phyloP scores from a whole-genome alignment of 129 eudicot genomes.

The Flaveria sonorensis region DNA sequence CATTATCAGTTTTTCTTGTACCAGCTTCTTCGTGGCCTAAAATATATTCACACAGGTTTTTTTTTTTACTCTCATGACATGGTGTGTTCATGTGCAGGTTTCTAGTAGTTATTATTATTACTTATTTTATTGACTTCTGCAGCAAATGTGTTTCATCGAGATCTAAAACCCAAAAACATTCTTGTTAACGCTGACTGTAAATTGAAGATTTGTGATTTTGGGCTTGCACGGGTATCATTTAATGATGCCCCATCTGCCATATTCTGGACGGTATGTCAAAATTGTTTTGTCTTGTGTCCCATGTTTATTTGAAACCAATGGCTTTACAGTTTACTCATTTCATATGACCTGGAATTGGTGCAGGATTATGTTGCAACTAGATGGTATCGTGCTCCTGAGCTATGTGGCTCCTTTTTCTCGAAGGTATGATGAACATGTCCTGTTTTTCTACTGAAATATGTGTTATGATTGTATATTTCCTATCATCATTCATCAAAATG shows the following conservation, averaged over 20 bases:
- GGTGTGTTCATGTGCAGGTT: not conserved
- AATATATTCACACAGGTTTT: constrained; percentile 73
- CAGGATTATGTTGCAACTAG: constrained; percentile 91
- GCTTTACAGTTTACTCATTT: constrained; percentile 17
- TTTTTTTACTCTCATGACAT: not conserved
- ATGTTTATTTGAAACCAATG: constrained; percentile 4
- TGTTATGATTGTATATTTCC: not conserved
- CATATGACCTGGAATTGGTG: constrained; percentile 12
- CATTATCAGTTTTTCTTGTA: constrained; percentile 79
- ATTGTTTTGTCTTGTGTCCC: not conserved
- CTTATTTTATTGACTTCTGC: constrained; percentile 13
- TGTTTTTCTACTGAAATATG: not conserved
- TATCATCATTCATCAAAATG: not conserved
- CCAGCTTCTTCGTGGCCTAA: constrained; percentile 84
- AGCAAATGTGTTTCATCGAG: constrained; percentile 80
- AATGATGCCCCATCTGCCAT: constrained; percentile 76
- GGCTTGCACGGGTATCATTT: constrained; percentile 75
- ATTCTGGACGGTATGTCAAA: constrained; percentile 62
- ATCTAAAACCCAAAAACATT: constrained; percentile 70
- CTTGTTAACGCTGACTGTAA: constrained; percentile 76
- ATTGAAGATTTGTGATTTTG: constrained; percentile 75
- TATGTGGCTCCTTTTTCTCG: constrained; percentile 89
- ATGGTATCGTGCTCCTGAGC: constrained; percentile 96
- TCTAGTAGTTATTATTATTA: not conserved
- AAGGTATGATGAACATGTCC: constrained; percentile 43